Conservation (phyloP, 768 basidiomycete species). For the Suillus sp. region DNA sequence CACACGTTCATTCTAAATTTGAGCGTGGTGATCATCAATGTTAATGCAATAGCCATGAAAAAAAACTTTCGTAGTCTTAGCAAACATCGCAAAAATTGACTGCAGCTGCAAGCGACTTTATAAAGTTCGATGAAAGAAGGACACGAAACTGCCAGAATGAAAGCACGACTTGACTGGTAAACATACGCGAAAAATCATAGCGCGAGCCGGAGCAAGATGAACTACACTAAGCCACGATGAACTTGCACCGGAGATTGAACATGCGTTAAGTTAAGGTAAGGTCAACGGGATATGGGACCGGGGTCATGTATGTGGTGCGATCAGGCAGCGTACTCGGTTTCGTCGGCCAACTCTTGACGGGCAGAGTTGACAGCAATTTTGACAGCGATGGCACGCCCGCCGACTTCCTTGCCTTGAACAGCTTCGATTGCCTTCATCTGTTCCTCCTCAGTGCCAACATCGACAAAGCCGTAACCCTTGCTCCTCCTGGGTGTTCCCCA, state of each 20-base stretch:
- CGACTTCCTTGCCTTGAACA: conserved; percentile 86
- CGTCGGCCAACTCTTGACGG: conserved; percentile 51
- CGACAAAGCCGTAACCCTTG: conserved; percentile 98
- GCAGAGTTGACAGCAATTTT: conserved; percentile 92
- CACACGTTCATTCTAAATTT: conserved; percentile 1
- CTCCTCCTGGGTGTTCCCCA: conserved; percentile 84
- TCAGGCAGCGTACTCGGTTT: conserved; percentile 34
- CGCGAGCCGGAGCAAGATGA: conserved; percentile 18
- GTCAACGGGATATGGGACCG: conserved; percentile 28
- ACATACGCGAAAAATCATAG: conserved; percentile 42
- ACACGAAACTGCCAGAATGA: conserved; percentile 46
- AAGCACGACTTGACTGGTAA: conserved; percentile 33
- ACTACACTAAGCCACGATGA: conserved; percentile 38
- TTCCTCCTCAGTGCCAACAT: conserved; percentile 85
- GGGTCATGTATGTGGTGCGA: conserved; percentile 17
- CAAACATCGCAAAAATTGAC: conserved; percentile 30
- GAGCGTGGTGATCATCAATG: conserved; percentile 13
- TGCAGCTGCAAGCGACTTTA: conserved; percentile 32
- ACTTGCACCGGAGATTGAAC: conserved; percentile 21
- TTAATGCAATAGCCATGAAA: conserved; percentile 30
- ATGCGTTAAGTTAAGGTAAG: conserved; percentile 31
- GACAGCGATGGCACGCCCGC: conserved; percentile 84
- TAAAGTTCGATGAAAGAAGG: conserved; percentile 30
- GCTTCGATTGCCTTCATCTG: conserved; percentile 90
- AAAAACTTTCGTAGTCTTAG: conserved; percentile 29